A percentile compares a stretch with the other conserved stretches of the same genome.
phyloP scores from a whole-genome alignment of 352 stramenopile genomes.

The Pythium coloratum region DNA sequence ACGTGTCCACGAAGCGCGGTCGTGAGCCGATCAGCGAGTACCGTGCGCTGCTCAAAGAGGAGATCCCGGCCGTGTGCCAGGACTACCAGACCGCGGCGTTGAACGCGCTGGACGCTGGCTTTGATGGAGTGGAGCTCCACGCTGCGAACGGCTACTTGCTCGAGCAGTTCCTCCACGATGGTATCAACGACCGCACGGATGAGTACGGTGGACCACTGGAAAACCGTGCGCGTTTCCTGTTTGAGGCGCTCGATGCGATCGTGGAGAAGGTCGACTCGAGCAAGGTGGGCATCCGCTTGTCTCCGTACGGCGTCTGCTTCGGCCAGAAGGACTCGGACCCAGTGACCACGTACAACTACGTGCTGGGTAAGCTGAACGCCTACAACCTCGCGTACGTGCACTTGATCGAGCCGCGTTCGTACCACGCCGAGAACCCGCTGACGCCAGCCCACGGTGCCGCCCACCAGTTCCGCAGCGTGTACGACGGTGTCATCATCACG shows the following conservation, averaged over 20 bases:
- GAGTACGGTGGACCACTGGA: conserved; percentile 70
- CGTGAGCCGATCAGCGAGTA: conserved; percentile 39
- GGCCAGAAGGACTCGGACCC: conserved; percentile 50
- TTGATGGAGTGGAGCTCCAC: conserved; percentile 67
- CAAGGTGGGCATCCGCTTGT: conserved; percentile 26
- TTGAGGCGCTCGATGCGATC: conserved; percentile 49
- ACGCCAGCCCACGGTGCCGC: conserved; percentile 45
- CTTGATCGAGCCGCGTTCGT: conserved; percentile 60
- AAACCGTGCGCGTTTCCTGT: conserved; percentile 60
- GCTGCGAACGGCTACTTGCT: conserved; percentile 88
- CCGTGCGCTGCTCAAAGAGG: conserved; percentile 49
- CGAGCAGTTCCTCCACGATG: conserved; percentile 75
- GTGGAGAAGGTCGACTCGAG: conserved; percentile 8
- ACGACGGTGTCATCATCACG: conserved; percentile 32
- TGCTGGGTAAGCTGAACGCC: conserved; percentile 54
- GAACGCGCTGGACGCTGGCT: conserved; percentile 38
- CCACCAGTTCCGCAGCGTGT: conserved; percentile 22
- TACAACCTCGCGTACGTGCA: conserved; percentile 66
- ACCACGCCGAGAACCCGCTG: conserved; percentile 41
- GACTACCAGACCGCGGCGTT: conserved; percentile 57
- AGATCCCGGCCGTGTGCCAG: conserved; percentile 61
- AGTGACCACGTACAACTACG: conserved; percentile 48
- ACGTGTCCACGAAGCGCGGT: conserved; percentile 2
- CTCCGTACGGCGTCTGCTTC: conserved; percentile 30
- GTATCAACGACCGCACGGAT: conserved; percentile 67